These are phyloP conservation scores for Oryza glumipatula DNA, from an alignment of 176 grass and related monocot genomes.

Conservation along the genomic window DNA sequence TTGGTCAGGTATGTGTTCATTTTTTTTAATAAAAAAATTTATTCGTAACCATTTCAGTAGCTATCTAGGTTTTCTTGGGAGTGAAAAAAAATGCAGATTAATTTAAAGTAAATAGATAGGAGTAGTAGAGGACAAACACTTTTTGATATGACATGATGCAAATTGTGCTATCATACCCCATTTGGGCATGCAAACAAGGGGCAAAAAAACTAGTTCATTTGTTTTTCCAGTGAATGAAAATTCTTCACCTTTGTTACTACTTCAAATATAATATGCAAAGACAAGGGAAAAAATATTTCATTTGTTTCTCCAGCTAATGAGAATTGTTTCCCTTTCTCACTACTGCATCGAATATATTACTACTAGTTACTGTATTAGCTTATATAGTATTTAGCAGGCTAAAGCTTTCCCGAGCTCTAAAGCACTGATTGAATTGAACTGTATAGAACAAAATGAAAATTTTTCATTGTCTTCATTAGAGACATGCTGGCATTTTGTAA, in stretches of 20 bases:
- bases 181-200: neutral
- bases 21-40: neutral
- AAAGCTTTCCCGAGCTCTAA: conserved; percentile 1
- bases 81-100: conserved; percentile 20
- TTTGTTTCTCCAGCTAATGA: conserved; percentile 14
- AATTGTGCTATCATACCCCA: conserved; percentile 16
- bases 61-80: conserved; percentile 6
- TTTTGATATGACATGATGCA: conserved; percentile 22
- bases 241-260: neutral
- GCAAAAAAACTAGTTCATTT: neutral
- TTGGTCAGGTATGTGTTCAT: conserved; percentile 81
- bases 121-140: neutral
- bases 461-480: conserved; percentile 3
- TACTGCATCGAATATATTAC: neutral
- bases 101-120: conserved; percentile 20
- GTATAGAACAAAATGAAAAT: conserved; percentile 4
- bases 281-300: neutral
- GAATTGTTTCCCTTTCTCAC: neutral
- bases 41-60: conserved; percentile 2
- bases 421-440: conserved; percentile 14
- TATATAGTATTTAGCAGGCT: too few relatives aligned
- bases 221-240: conserved; percentile 7
- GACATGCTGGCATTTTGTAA: conserved; percentile 20
- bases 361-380: too few relatives aligned
- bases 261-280: neutral